These are phyloP conservation scores for Podila clonocystis DNA, from an alignment of 192 early-diverging fungal genomes.

Conservation along the genomic window DNA sequence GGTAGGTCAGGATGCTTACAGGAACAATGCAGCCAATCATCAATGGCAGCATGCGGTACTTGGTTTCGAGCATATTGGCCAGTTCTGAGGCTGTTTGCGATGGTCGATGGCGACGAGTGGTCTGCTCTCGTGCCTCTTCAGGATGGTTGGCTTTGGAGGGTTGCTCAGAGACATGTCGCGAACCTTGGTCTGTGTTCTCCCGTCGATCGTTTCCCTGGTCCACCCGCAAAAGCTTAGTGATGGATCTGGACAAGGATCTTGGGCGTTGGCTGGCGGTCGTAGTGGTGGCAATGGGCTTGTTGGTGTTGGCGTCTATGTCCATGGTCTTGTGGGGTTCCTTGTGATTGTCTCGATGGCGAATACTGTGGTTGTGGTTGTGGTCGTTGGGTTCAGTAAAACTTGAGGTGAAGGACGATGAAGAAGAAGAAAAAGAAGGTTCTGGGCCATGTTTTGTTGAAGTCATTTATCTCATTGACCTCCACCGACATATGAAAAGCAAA, in stretches of 20 bases:
- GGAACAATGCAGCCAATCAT: conserved; percentile 39
- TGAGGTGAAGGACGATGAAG: neutral
- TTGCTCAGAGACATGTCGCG: neutral
- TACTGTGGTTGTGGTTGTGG: too few relatives aligned
- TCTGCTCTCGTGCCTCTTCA: too few relatives aligned
- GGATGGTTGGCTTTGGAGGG: neutral
- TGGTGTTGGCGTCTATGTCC: too few relatives aligned
- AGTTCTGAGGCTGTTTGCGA: neutral
- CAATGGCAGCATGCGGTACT: conserved; percentile 27
- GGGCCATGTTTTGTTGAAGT: too few relatives aligned
- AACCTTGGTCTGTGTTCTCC: too few relatives aligned
- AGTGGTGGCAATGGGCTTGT: too few relatives aligned
- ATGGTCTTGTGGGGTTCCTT: neutral
- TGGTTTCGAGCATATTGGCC: conserved; percentile 8
- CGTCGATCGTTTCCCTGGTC: too few relatives aligned
- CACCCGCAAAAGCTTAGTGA: too few relatives aligned
- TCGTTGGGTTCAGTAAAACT: neutral
- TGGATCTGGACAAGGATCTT: too few relatives aligned
- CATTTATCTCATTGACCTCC: too few relatives aligned
- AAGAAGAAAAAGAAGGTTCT: neutral
- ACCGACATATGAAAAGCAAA: too few relatives aligned
- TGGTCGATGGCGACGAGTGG: neutral
- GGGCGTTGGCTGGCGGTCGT: too few relatives aligned
- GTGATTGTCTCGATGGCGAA: neutral
- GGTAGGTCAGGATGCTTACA: conserved; percentile 11